Conservation (phyloP, 2,329 filamentous ascomycete genomes). For the Fusarium multiceps region DNA sequence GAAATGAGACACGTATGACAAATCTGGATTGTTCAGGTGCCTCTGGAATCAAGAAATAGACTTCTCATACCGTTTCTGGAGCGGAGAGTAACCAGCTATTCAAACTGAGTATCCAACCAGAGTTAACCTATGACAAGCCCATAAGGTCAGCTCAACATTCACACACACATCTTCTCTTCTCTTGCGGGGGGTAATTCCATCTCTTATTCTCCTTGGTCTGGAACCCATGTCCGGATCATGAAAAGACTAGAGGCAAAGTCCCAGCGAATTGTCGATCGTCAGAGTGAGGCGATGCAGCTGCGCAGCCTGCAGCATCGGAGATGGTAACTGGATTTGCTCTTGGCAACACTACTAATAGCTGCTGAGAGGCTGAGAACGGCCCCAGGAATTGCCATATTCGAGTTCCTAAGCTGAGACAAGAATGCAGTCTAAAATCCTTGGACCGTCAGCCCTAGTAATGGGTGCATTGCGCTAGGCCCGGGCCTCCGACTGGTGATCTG, state of each 20-base stretch:
- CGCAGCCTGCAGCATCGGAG: neutral
- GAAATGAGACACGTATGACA: neutral
- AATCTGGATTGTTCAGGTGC: neutral
- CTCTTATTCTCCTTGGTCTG: neutral
- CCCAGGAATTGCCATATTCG: neutral
- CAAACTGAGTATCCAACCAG: neutral
- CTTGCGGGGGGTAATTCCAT: neutral
- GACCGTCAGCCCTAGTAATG: slow-evolving; percentile 24
- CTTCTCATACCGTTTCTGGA: neutral
- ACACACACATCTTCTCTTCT: neutral
- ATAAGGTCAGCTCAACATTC: neutral
- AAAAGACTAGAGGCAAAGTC: neutral
- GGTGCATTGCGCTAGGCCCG: slow-evolving; percentile 18
- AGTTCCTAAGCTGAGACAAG: slow-evolving; percentile 14
- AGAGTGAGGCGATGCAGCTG: neutral
- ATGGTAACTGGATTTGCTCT: neutral
- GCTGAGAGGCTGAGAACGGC: neutral
- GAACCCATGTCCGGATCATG: neutral
- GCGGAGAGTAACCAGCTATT: neutral
- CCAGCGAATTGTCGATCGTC: neutral
- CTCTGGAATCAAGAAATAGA: neutral
- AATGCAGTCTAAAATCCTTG: slow-evolving; percentile 15
- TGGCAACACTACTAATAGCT: neutral
- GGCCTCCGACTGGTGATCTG: slow-evolving; percentile 17
- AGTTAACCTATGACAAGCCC: neutral